phyloP scores from a whole-genome alignment of 495 filamentous ascomycete genomes.

The Daldinia decipiens region DNA sequence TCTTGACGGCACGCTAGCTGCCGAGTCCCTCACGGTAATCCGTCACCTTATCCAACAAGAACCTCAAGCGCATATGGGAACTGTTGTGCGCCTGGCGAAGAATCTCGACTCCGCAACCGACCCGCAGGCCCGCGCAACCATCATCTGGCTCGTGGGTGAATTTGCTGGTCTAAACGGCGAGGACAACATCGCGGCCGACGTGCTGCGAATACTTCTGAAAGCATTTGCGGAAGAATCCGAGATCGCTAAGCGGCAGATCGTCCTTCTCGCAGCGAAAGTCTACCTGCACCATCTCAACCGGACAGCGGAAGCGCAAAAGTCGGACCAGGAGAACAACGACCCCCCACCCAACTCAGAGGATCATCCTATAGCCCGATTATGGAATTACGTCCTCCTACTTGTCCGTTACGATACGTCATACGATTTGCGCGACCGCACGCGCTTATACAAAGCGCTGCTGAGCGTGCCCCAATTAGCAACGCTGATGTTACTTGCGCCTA shows the following conservation, averaged over 20 bases:
- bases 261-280: constrained; percentile 91
- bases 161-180: constrained; percentile 81
- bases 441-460: constrained; percentile 86
- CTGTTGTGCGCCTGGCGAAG: constrained; percentile 90
- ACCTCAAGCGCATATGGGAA: constrained; percentile 75
- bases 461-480: constrained; percentile 85
- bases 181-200: constrained; percentile 91
- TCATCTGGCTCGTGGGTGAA: constrained; percentile 97
- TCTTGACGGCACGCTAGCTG: constrained; percentile 84
- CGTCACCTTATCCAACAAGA: constrained; percentile 95
- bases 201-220: constrained; percentile 87
- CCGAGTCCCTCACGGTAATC: constrained; percentile 91
- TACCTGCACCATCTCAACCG: constrained; percentile 88
- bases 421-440: constrained; percentile 88
- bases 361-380: constrained; percentile 78
- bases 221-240: constrained; percentile 86
- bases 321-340: constrained; percentile 37
- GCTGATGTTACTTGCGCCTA: constrained; percentile 89
- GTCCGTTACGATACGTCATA: constrained; percentile 94
- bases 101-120: constrained; percentile 86
- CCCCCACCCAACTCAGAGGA: constrained; percentile 59
- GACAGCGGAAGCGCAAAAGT: constrained; percentile 53
- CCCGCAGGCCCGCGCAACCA: constrained; percentile 86
- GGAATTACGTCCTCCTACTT: constrained; percentile 84
- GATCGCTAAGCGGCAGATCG: constrained; percentile 86